Evolutionary conservation across 495 filamentous ascomycete species (phyloP).

Genomic region (Cladorrhinum samala): DNA sequence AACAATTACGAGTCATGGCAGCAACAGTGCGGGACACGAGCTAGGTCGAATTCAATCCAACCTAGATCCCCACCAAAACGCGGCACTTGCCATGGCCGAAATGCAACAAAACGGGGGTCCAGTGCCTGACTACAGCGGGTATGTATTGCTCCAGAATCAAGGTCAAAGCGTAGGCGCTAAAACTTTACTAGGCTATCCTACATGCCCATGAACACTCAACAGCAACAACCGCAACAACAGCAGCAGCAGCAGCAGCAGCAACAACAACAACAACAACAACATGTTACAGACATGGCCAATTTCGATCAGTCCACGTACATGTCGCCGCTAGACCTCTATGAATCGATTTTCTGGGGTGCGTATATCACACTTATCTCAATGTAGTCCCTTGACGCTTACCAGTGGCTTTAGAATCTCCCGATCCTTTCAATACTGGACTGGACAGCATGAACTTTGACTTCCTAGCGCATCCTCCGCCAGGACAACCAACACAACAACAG

Average conservation of each 20-base stretch:
- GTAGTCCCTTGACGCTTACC: background rate
- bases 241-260: conserved; percentile 17
- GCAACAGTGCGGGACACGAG: background rate
- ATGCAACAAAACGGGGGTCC: conserved; percentile 44
- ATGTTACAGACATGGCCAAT: conserved; percentile 30
- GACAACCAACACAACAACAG: conserved; percentile 42
- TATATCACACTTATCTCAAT: background rate
- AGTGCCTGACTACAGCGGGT: conserved; percentile 28
- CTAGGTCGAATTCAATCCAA: conserved; percentile 19
- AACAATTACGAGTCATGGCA: conserved; percentile 1
- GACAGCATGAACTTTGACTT: conserved; percentile 50
- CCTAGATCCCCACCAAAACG: conserved; percentile 47
- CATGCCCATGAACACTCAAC: background rate
- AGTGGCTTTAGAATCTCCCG: conserved; percentile 38
- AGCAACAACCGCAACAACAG: background rate
- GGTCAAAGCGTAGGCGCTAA: background rate
- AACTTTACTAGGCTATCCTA: background rate
- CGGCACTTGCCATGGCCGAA: conserved; percentile 50
- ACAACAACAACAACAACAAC: conserved; percentile 19
- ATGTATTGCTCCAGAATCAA: conserved; percentile 14
- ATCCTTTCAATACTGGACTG: conserved; percentile 43
- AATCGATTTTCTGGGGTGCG: conserved; percentile 55
- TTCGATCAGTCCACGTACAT: conserved; percentile 42
- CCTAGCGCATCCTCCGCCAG: conserved; percentile 41
- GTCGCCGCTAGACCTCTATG: conserved; percentile 53